Base-by-base conservation (phyloP, 192 early-diverging fungal genomes). In the Podila epicladia region DNA sequence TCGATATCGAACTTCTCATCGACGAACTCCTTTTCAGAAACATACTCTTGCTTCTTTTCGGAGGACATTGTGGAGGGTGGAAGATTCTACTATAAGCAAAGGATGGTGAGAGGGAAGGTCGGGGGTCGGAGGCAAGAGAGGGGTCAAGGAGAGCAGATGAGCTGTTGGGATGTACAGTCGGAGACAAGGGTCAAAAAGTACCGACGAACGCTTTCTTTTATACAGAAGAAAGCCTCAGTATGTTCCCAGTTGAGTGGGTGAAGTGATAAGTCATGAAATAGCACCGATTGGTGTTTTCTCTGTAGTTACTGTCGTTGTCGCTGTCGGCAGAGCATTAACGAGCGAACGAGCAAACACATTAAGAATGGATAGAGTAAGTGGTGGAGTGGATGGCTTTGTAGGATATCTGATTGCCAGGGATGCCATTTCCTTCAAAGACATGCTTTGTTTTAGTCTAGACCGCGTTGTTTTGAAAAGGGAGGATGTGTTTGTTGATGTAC, bases 1-100 rank as follows among this genome's bases (percentile, higher is more conserved):
- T 77, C 74, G 28, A 71, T 4, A 59, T 77, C 74, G 63, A 60
- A 28, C 49, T 71, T 77, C 64, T 77, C 69, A 19, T 77, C 74
- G 22, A 61, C 31, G 58, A 66, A 62, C 20, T 65, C 74, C 64
- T 71, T 70, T 19, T 71, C 68, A 20, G 45, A n/a, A 49, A 24
- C 17, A 11, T 77, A 66, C 51, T 77, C 74, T 41, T 65, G 62
- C 61, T 66, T 70, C 31, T 74, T 61, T n/a, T 74, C 73, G 19
- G 66, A 19, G 50, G 51, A 51, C 29, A 38, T 55, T 33, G 5
- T 22, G 6, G 35, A 51, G 17, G 41, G 17, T 65, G 5, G 35
- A 9, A 35, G 33, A n/a, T 51, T 5, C n/a, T 5, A 11, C 22
- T 19, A 9, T 29, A 19, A 17, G 38, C 29, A 22, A 4, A 22